phyloP scores from a whole-genome alignment of 495 filamentous ascomycete species.

The Penicillium mononematosum region DNA sequence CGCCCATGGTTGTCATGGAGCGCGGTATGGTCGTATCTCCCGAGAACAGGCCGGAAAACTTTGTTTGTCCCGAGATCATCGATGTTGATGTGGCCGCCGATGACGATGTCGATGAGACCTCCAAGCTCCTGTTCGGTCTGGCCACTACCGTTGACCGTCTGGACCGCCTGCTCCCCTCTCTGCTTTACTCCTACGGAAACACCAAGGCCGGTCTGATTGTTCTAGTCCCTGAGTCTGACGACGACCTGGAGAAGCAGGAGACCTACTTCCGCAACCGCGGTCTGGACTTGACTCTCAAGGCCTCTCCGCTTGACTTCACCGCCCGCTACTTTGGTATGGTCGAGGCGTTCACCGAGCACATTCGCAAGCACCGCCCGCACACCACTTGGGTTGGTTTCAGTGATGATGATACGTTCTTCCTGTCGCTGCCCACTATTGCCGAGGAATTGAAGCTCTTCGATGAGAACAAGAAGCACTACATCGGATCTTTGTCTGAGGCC shows the following conservation, averaged over 20 bases:
- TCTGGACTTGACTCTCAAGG: constrained; percentile 55
- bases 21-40: constrained; percentile 46
- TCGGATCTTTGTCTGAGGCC: constrained; percentile 65
- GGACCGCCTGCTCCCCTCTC: constrained; percentile 46
- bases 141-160: constrained; percentile 52
- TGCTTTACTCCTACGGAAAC: constrained; percentile 51
- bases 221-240: constrained; percentile 47
- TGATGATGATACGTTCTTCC: constrained; percentile 75
- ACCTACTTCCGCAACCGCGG: constrained; percentile 48
- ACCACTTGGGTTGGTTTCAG: constrained; percentile 64
- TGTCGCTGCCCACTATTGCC: constrained; percentile 54
- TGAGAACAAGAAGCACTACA: constrained; percentile 51
- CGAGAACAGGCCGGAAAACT: constrained; percentile 33
- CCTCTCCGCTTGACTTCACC: constrained; percentile 54
- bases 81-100: constrained; percentile 46
- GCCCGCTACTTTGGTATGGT: constrained; percentile 66
- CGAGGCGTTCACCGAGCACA: constrained; percentile 51
- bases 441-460: constrained; percentile 56
- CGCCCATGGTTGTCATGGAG: constrained; percentile 47
- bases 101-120: constrained; percentile 48
- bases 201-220: constrained; percentile 51
- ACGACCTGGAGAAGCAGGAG: constrained; percentile 45
- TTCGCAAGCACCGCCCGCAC: constrained; percentile 47
- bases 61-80: constrained; percentile 48
- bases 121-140: constrained; percentile 51